Conservation (phyloP, 2,329 filamentous ascomycete species). For the Aspergillus quadricinctus region DNA sequence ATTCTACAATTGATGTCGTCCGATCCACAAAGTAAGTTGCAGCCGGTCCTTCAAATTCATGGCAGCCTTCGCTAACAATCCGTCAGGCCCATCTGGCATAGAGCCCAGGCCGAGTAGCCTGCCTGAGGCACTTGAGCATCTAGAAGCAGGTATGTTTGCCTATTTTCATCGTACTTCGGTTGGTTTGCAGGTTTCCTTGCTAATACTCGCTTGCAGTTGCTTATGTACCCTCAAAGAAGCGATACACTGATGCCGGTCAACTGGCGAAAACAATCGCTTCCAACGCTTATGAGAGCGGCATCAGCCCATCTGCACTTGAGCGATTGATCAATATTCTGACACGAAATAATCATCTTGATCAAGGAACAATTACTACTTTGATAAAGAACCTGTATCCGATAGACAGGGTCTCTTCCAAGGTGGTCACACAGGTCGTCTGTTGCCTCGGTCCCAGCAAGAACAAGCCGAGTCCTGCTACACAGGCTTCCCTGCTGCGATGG, state of each 20-base stretch:
- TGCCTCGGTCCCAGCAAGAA: constrained; percentile 71
- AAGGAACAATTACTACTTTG: constrained; percentile 65
- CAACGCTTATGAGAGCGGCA: constrained; percentile 63
- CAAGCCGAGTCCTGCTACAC: constrained; percentile 68
- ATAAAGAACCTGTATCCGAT: constrained; percentile 73
- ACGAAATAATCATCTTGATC: constrained; percentile 66
- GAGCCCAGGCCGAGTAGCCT: constrained; percentile 21
- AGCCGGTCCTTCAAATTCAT: neutral
- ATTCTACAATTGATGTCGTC: neutral
- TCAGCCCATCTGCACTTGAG: constrained; percentile 57
- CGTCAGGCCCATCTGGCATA: neutral
- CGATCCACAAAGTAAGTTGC: neutral
- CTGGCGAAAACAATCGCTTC: constrained; percentile 60
- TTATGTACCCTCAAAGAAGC: constrained; percentile 58
- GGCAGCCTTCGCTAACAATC: neutral
- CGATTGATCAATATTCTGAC: constrained; percentile 65
- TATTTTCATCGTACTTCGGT: neutral
- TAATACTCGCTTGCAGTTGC: constrained; percentile 26
- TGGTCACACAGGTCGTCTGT: constrained; percentile 64
- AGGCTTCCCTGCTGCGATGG: constrained; percentile 72
- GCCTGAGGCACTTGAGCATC: constrained; percentile 31
- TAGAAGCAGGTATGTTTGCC: constrained; percentile 33
- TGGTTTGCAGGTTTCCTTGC: neutral
- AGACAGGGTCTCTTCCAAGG: constrained; percentile 55
- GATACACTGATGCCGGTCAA: constrained; percentile 58